phyloP scores from a whole-genome alignment of 495 filamentous ascomycete species.

The Penicillium odoratum region DNA sequence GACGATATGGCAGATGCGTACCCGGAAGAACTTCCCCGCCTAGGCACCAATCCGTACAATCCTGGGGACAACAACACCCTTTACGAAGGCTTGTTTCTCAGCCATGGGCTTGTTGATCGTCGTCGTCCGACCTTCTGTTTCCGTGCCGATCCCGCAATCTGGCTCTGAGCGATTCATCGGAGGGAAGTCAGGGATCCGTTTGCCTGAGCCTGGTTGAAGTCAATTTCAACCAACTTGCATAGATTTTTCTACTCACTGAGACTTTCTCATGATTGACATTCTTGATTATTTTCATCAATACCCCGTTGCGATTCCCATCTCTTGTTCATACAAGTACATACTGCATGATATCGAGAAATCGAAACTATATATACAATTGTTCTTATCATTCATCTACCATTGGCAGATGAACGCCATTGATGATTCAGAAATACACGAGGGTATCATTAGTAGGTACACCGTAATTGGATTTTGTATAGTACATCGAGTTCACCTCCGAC shows the following conservation, averaged over 20 bases:
- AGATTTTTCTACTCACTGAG: background rate
- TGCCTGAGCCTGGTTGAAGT: background rate
- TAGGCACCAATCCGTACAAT: slow-evolving; percentile 13
- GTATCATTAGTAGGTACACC: background rate
- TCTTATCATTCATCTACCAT: background rate
- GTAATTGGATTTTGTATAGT: slow-evolving; percentile 1
- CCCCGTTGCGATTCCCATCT: background rate
- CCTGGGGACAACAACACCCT: slow-evolving; percentile 24
- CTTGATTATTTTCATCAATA: background rate
- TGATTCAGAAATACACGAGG: background rate
- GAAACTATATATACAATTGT: background rate
- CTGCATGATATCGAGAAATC: background rate
- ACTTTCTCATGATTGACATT: background rate
- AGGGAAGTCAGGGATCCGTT: background rate
- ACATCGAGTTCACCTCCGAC: slow-evolving; percentile 11
- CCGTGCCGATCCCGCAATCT: slow-evolving; percentile 14
- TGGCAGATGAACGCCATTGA: background rate
- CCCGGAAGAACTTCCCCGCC: slow-evolving; percentile 15
- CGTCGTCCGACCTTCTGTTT: slow-evolving; percentile 23
- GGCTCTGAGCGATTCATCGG: background rate
- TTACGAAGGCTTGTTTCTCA: slow-evolving; percentile 25
- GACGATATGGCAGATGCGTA: slow-evolving; percentile 9
- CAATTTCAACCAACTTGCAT: background rate
- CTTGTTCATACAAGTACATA: background rate
- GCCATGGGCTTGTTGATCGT: slow-evolving; percentile 24